phyloP scores from a whole-genome alignment of 169 alveolate genomes.

The Plasmodium blacklocki region DNA sequence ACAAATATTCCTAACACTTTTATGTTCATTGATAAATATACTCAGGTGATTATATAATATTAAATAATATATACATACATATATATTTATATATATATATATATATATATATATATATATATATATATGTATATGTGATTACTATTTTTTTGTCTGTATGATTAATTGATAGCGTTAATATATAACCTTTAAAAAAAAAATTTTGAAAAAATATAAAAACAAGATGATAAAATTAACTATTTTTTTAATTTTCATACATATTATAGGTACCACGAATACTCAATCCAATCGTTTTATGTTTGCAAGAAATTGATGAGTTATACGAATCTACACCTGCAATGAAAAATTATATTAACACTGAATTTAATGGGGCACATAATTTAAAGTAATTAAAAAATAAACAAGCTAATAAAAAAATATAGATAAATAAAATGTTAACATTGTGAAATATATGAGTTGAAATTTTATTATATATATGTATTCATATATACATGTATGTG shows the following conservation, averaged over 20 bases:
- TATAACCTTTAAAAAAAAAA: no score
- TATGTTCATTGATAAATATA: constrained; percentile 94
- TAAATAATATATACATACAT: not conserved
- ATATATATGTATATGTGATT: no score
- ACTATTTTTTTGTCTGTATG: no score
- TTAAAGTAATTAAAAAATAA: constrained; percentile 77
- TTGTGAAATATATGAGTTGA: not conserved
- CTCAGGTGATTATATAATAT: constrained; percentile 79
- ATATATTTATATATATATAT: not conserved
- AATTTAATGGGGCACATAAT: constrained; percentile 89
- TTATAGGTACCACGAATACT: constrained; percentile 93
- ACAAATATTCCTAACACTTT: constrained; percentile 95
- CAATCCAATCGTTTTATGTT: constrained; percentile 91
- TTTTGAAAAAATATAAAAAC: no score
- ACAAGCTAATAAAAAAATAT: constrained; percentile 6
- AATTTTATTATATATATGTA: not conserved
- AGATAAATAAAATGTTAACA: not conserved
- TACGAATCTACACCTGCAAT: constrained; percentile 85
- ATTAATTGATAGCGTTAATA: no score
- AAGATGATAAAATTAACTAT: not conserved
- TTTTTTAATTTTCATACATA: not conserved
- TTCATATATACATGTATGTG: not conserved
- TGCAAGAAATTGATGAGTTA: constrained; percentile 90
- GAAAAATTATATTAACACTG: constrained; percentile 86
- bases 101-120: not conserved